Conservation (phyloP, 805 yeast genomes). For the Cyberlindnera xylosilytica region DNA sequence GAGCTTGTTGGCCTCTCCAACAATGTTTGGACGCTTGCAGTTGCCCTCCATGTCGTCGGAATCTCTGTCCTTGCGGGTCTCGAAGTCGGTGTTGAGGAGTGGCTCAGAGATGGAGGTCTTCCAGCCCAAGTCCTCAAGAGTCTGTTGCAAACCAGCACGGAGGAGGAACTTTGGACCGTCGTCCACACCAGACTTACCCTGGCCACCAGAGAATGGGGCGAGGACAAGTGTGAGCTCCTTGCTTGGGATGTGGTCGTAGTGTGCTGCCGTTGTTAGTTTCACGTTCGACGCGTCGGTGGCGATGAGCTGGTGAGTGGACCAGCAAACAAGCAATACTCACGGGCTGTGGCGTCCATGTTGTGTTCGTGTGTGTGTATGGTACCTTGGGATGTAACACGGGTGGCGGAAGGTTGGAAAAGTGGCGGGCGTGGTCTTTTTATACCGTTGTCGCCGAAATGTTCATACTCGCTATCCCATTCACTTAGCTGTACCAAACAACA, state of each 20-base stretch:
- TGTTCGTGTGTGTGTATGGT: not conserved
- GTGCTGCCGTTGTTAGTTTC: constrained; percentile 19
- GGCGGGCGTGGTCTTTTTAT: constrained; percentile 8
- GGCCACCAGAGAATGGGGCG: constrained; percentile 97
- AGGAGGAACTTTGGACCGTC: constrained; percentile 84
- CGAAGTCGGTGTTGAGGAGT: constrained; percentile 45
- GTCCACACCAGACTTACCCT: constrained; percentile 91
- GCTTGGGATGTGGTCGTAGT: constrained; percentile 52
- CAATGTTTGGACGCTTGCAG: constrained; percentile 73
- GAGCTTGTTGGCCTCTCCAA: constrained; percentile 63
- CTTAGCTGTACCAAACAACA: constrained; percentile 21
- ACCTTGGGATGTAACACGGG: not conserved
- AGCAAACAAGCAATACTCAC: constrained; percentile 4
- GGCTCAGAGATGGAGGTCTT: constrained; percentile 50
- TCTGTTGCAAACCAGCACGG: constrained; percentile 63
- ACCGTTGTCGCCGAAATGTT: constrained; percentile 6
- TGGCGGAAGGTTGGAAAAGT: no score
- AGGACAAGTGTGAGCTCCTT: constrained; percentile 66
- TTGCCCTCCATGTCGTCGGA: constrained; percentile 50
- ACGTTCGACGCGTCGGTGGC: not conserved
- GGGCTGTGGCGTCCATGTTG: constrained; percentile 6
- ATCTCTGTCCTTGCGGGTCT: constrained; percentile 35
- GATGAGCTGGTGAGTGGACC: not conserved
- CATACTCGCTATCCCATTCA: constrained; percentile 29
- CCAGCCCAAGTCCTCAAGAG: constrained; percentile 75